Evolutionary conservation across 495 filamentous ascomycete genomes (phyloP).

Genomic region (Amniculicola lignicola): DNA sequence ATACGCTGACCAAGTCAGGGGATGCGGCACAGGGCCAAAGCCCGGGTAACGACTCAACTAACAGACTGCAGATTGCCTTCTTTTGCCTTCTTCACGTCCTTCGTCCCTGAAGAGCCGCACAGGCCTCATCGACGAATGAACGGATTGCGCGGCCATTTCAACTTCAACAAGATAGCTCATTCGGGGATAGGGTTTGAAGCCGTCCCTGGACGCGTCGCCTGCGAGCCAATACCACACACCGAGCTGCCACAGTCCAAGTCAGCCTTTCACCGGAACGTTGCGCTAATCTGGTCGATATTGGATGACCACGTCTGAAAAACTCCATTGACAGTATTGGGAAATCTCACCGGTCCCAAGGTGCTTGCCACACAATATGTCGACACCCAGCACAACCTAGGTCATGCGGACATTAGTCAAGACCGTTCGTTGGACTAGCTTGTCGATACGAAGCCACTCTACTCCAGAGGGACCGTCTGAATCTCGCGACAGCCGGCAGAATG

Average conservation of each 20-base stretch:
- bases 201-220: slow-evolving; percentile 1
- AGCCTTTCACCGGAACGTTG: slow-evolving; percentile 24
- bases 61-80: slow-evolving; percentile 21
- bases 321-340: background rate
- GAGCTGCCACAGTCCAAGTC: slow-evolving; percentile 3
- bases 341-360: slow-evolving; percentile 26
- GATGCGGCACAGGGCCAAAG: slow-evolving; percentile 2
- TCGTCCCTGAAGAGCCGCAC: slow-evolving; percentile 1
- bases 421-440: too few species aligned
- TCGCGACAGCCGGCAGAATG: too few species aligned
- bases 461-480: too few species aligned
- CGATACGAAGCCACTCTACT: too few species aligned
- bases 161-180: too few species aligned
- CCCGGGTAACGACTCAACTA: background rate
- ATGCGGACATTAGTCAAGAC: slow-evolving; percentile 27
- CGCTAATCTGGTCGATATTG: background rate
- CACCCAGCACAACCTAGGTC: slow-evolving; percentile 8
- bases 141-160: too few species aligned
- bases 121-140: background rate
- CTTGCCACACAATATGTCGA: slow-evolving; percentile 5
- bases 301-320: background rate
- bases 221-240: slow-evolving; percentile 12
- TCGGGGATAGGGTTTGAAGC: too few species aligned
- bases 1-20: slow-evolving; percentile 16
- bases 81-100: slow-evolving; percentile 10